Base-by-base conservation (phyloP, 441 rosid genomes). In the Dalechampia spathulata region DNA sequence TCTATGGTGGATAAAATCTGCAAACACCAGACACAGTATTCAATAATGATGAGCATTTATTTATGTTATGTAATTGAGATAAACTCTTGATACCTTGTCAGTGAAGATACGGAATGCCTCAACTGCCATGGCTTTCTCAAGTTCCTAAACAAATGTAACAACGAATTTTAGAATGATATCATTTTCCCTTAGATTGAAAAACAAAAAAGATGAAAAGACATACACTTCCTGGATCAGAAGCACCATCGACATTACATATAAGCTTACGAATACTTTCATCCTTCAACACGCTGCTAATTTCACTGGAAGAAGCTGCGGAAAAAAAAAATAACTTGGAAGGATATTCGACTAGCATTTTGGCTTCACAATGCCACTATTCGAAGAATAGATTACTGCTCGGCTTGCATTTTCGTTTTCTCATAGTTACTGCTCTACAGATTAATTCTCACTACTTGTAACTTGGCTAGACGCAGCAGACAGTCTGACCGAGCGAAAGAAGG, bases 21-120 rank as follows among this genome's bases (percentile, higher is more conserved):
- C 57, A 55, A 62, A 55, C 13, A 55, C 16, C 50, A 37, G 26
- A 50, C 47, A 46, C 42, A 14, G 2, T 7, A 48, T 8, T 17
- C 25, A 13, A 7, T 6, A 21, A 30, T 30, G 5, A 23, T 26
- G 38, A 37, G 2, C 13, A 27, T n/a, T n/a, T n/a, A n/a, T n/a
- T n/a, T n/a, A n/a, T n/a, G n/a, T n/a, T n/a, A n/a, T n/a, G n/a
- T n/a, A n/a, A n/a, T n/a, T n/a, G n/a, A n/a, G n/a, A n/a, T n/a
- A n/a, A n/a, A n/a, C n/a, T n/a, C n/a, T 20, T 20, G 41, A 28
- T 77, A 87, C 95, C 95, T 82, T 87, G 49, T 87, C 88, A 6
- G 82, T 42, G 40, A 91, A 77, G 60, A 70, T 45, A 34, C 76
- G 78, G 58, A 87, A 87, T 32, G 44, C 75, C 54, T 87, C 90